phyloP scores from a whole-genome alignment of 1,284 basidiomycete species.

The Marasmius fiardii region DNA sequence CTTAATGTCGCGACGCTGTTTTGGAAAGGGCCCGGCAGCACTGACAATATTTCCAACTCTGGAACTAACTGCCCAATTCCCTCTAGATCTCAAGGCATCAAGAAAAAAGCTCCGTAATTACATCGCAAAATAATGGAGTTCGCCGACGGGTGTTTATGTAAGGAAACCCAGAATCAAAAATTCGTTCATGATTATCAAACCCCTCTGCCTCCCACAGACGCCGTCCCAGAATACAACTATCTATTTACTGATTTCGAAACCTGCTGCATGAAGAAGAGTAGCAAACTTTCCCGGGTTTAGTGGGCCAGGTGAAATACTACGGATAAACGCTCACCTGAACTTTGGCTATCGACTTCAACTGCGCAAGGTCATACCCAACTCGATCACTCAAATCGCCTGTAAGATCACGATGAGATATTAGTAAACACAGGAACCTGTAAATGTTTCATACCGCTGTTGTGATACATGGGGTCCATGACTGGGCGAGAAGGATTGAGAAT shows the following conservation, averaged over 20 bases:
- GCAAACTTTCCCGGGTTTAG: conserved; percentile 39
- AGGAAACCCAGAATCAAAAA: too few species aligned
- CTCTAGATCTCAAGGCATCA: too few species aligned
- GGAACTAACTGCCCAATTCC: too few species aligned
- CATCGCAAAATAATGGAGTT: too few species aligned
- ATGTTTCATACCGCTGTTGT: conserved; percentile 60
- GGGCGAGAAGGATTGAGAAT: conserved; percentile 6
- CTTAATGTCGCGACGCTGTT: too few species aligned
- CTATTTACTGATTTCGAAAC: conserved; percentile 40
- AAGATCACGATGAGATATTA: conserved; percentile 4
- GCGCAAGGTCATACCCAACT: conserved; percentile 76
- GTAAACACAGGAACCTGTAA: not conserved
- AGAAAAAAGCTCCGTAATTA: too few species aligned
- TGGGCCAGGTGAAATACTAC: not conserved
- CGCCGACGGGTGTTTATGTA: too few species aligned
- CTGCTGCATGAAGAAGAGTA: conserved; percentile 47
- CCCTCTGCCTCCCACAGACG: too few species aligned
- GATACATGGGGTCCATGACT: conserved; percentile 86
- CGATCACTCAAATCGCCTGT: conserved; percentile 74
- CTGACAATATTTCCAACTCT: too few species aligned
- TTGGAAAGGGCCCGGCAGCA: too few species aligned
- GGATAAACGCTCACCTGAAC: conserved; percentile 57
- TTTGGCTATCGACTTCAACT: conserved; percentile 78
- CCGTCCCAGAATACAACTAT: too few species aligned
- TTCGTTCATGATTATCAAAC: too few species aligned